These are phyloP conservation scores for Daldinia concentrica DNA, from an alignment of 495 filamentous ascomycete species.

Conservation along the genomic window DNA sequence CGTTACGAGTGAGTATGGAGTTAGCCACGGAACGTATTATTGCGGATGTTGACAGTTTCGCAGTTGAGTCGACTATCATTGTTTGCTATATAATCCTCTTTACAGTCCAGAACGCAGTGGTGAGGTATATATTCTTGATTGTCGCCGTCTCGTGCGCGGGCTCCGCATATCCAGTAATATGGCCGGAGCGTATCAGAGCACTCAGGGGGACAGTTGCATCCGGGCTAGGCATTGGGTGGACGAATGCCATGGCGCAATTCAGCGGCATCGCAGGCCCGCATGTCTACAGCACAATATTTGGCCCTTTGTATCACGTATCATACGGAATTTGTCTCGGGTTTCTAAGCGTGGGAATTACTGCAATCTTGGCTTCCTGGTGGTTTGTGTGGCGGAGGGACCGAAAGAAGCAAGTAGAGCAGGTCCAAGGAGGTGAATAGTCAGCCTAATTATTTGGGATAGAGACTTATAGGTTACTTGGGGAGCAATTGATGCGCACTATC, in stretches of 20 bases:
- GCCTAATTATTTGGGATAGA: neutral
- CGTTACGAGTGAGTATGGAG: slow-evolving; percentile 47
- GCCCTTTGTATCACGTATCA: slow-evolving; percentile 52
- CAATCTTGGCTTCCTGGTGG: slow-evolving; percentile 50
- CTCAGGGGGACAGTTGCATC: slow-evolving; percentile 53
- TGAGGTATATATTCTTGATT: slow-evolving; percentile 54
- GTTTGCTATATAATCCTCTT: slow-evolving; percentile 59
- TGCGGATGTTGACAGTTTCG: slow-evolving; percentile 5
- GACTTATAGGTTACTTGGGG: neutral
- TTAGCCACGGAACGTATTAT: neutral
- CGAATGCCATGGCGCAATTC: slow-evolving; percentile 60
- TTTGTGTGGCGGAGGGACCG: slow-evolving; percentile 48
- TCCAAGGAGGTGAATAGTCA: neutral
- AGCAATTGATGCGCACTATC: neutral
- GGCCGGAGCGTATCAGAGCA: slow-evolving; percentile 58
- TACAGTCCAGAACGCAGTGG: slow-evolving; percentile 50
- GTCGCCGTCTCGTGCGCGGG: slow-evolving; percentile 53
- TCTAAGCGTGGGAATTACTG: slow-evolving; percentile 48
- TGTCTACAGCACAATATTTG: slow-evolving; percentile 54
- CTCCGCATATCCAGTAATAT: slow-evolving; percentile 57
- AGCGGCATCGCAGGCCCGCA: slow-evolving; percentile 56
- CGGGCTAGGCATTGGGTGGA: slow-evolving; percentile 55
- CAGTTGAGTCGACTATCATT: slow-evolving; percentile 54
- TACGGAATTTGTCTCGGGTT: slow-evolving; percentile 55
- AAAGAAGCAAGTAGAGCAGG: slow-evolving; percentile 11